Base-by-base conservation (phyloP, 768 basidiomycete species). In the Naganishia vaughanmartiniae region DNA sequence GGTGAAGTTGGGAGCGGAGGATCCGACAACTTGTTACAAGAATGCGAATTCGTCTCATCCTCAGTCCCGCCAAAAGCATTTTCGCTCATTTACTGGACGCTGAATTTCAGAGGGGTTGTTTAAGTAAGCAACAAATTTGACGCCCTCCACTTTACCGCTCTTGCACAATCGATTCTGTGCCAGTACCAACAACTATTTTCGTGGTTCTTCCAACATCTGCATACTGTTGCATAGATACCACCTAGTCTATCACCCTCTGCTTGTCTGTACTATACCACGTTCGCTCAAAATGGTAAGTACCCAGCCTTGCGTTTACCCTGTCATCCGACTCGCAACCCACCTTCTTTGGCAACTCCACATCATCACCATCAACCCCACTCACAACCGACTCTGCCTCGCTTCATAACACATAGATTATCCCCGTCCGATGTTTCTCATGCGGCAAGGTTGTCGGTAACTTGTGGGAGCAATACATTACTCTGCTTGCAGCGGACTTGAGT, bases 401-500 rank as follows among this genome's bases (percentile, higher is more conserved):
- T 53, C 24, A 42, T 30, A 21, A n/a, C 12, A 15, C 15, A 60
- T 54, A 95, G 94, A 98, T 97, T 72, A 95, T 96, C 73, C 93
- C 94, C 55, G 91, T 97, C 10, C 88, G 94, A 53, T 95, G 93
- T 75, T 96, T 96, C 79, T 92, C 93, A 19, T 95, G 93, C 78
- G 95, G 95, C 54, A 97, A 97, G 82, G 93, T 98, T 72, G 89
- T 97, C 51, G 93, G 95, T 57, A 92, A 97, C 84, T 91, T 96
- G 74, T 97, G 95, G 94, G 89, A 87, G 70, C 85, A 86, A 26
- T 98, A 96, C 81, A 83, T 96, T 45, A 88, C 89, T 76, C 83
- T 94, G 53, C 84, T 96, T 71, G 87, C 89, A 42, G 86, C 87
- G 69, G 93, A 91, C 75, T 87, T 87, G 82, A 88, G 86, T 74